A percentile compares a stretch with the other conserved stretches of the same genome.
phyloP scores from a whole-genome alignment of 768 basidiomycete genomes.

The Cystoderma amianthinum region DNA sequence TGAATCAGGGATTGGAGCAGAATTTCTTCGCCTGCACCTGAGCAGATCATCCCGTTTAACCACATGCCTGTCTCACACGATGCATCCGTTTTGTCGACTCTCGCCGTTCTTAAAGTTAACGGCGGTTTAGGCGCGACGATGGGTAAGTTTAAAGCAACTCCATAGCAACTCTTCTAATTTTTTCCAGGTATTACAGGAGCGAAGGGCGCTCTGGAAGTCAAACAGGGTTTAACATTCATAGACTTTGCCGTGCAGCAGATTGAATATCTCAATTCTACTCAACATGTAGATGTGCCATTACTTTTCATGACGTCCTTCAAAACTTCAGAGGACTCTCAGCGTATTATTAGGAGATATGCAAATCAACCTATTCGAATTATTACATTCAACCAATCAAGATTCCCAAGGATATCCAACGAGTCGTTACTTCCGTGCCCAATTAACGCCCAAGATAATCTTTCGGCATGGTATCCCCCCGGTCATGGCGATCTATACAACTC shows the following conservation, averaged over 20 bases:
- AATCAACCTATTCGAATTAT: conserved; percentile 79
- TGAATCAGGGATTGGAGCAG: conserved; percentile 68
- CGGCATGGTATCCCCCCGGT: conserved; percentile 85
- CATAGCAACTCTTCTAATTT: conserved; percentile 12
- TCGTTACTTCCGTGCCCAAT: conserved; percentile 68
- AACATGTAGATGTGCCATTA: conserved; percentile 74
- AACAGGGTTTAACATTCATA: conserved; percentile 84
- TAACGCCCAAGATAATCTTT: conserved; percentile 60
- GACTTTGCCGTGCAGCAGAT: conserved; percentile 83
- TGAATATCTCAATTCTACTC: conserved; percentile 72
- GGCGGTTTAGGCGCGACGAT: conserved; percentile 84
- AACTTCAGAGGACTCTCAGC: conserved; percentile 82
- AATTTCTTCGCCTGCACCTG: conserved; percentile 60
- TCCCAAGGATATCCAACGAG: conserved; percentile 78
- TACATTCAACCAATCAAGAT: conserved; percentile 79
- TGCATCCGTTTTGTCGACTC: conserved; percentile 57
- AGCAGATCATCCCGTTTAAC: conserved; percentile 69
- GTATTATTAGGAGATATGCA: conserved; percentile 82
- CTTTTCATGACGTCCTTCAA: conserved; percentile 94
- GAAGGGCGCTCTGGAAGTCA: conserved; percentile 82
- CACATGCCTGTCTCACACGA: conserved; percentile 43
- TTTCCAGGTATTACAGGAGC: conserved; percentile 60
- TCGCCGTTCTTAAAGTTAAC: conserved; percentile 84
- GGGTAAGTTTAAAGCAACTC: conserved; percentile 31
- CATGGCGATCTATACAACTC: conserved; percentile 84